Evolutionary conservation across 2,329 filamentous ascomycete genomes (phyloP), one percentile per base, ranked within the genome.

Genomic region (Ophiosphaerella herpotricha): DNA sequence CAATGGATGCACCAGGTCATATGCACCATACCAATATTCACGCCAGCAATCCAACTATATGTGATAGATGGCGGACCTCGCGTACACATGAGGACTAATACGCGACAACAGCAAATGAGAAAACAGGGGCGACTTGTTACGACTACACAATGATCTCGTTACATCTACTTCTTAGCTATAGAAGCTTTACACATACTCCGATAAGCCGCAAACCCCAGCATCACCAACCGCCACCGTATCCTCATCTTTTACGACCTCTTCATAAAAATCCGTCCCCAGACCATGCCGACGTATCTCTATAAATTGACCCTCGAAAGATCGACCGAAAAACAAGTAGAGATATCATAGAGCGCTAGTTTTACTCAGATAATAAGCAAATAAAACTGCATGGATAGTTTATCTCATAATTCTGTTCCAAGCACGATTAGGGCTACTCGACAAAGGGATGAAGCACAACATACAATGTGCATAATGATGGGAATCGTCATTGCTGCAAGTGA

Each of bases 111-210:
- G 7, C 26, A 29, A 29, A 7, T 8, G 33, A 35, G 14, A 11
- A 16, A 13, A 35, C 13, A 8, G 16, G 18, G 2, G 12, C 37
- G 23, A 4, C 16, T 9, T 8, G 9, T 24, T 23, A 16, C 35
- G 7, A 39, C 24, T 38, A 38, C 37, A 14, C 3, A 7, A 13
- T 34, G 32, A 29, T n/a, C 23, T 21, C 33, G 1, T 43, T 33
- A 39, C n/a, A 12, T 29, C 23, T 39, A n/a, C 43, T 36, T 39
- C 21, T 7, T 47, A 43, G 33, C 34, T 38, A 16, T 51, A 31
- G 37, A 18, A 14, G 16, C 24, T 8, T 18, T 5, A 35, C 16
- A n/a, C 16, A 26, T 46, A 46, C 26, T 16, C 13, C 43, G 16
- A 43, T 14, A 43, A 26, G 14, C 5, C 13, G 21, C 9, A 21